Percentiles rank a stretch among this genome's conserved stretches.
Evolutionary conservation across 2,329 filamentous ascomycete species (phyloP).

Genomic region (Fusarium lyarnte): DNA sequence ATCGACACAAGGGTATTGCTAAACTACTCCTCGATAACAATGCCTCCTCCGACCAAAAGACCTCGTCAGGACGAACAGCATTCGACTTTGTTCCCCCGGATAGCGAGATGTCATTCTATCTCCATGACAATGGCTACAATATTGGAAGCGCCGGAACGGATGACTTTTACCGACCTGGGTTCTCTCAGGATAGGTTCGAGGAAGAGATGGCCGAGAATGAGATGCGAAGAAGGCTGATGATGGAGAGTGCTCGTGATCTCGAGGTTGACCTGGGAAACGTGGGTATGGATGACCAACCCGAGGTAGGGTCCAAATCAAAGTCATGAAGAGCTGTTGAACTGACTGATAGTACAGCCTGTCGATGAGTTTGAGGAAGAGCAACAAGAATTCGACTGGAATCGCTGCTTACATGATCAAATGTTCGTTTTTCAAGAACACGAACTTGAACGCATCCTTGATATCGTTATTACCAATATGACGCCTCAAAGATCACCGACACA

Average conservation of each 20-base stretch:
- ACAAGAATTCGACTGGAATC: slow-evolving; percentile 95
- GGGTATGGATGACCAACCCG: slow-evolving; percentile 93
- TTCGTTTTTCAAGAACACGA: slow-evolving; percentile 98
- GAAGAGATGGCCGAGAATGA: slow-evolving; percentile 98
- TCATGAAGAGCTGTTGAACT: neutral
- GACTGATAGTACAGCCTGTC: slow-evolving; percentile 58
- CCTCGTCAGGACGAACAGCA: slow-evolving; percentile 90
- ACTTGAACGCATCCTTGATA: slow-evolving; percentile 89
- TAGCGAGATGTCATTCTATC: slow-evolving; percentile 95
- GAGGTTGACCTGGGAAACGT: slow-evolving; percentile 97
- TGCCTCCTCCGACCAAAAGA: slow-evolving; percentile 95
- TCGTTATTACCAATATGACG: slow-evolving; percentile 98
- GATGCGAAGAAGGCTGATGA: slow-evolving; percentile 96
- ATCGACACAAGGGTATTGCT: slow-evolving; percentile 94
- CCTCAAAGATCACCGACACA: slow-evolving; percentile 95
- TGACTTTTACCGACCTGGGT: slow-evolving; percentile 93
- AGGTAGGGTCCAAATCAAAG: slow-evolving; percentile 65
- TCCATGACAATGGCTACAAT: slow-evolving; percentile 92
- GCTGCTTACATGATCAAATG: slow-evolving; percentile 97
- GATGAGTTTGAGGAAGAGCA: slow-evolving; percentile 89
- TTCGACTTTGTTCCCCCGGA: slow-evolving; percentile 96
- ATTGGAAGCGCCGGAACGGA: slow-evolving; percentile 83
- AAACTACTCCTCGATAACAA: slow-evolving; percentile 92
- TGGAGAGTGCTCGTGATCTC: slow-evolving; percentile 97
- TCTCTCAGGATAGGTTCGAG: slow-evolving; percentile 93